phyloP scores from a whole-genome alignment of 441 rosid species.

The Bruguiera hainesii region DNA sequence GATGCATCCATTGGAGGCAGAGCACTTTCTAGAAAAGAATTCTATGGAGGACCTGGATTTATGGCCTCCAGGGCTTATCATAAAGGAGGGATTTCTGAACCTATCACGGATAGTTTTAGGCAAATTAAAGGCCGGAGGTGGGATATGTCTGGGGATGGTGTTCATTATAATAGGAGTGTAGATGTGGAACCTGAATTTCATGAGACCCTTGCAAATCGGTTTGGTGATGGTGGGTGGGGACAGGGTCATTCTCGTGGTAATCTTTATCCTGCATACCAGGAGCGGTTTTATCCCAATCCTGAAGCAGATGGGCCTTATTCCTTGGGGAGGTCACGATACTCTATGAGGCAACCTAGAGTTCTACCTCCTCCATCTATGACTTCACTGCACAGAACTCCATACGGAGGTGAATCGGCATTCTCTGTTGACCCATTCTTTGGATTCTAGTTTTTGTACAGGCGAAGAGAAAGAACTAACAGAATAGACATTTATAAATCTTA shows the following conservation, averaged over 20 bases:
- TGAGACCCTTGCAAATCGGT: slow-evolving; percentile 61
- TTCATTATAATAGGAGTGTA: slow-evolving; percentile 49
- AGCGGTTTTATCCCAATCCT: slow-evolving; percentile 50
- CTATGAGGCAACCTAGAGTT: slow-evolving; percentile 91
- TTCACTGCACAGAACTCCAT: slow-evolving; percentile 52
- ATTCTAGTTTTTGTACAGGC: too few relatives aligned
- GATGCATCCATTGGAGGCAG: slow-evolving; percentile 49
- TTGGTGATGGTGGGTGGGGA: slow-evolving; percentile 73
- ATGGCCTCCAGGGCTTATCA: slow-evolving; percentile 39
- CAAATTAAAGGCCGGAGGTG: slow-evolving; percentile 59
- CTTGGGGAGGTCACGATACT: slow-evolving; percentile 72
- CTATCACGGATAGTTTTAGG: slow-evolving; percentile 46
- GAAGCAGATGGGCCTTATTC: slow-evolving; percentile 70
- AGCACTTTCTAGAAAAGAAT: slow-evolving; percentile 57
- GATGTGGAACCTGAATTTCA: slow-evolving; percentile 68
- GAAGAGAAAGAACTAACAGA: too few relatives aligned
- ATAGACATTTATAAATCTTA: too few relatives aligned
- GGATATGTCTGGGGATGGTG: slow-evolving; percentile 68
- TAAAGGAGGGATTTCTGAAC: slow-evolving; percentile 57
- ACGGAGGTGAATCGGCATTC: slow-evolving; percentile 35
- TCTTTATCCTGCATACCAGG: slow-evolving; percentile 56
- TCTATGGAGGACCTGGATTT: slow-evolving; percentile 54
- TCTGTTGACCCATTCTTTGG: too few relatives aligned
- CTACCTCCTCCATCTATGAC: slow-evolving; percentile 77
- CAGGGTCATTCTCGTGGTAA: slow-evolving; percentile 47